Base-by-base conservation (phyloP, 345 rosid species). In the Gossypium raimondii region DNA sequence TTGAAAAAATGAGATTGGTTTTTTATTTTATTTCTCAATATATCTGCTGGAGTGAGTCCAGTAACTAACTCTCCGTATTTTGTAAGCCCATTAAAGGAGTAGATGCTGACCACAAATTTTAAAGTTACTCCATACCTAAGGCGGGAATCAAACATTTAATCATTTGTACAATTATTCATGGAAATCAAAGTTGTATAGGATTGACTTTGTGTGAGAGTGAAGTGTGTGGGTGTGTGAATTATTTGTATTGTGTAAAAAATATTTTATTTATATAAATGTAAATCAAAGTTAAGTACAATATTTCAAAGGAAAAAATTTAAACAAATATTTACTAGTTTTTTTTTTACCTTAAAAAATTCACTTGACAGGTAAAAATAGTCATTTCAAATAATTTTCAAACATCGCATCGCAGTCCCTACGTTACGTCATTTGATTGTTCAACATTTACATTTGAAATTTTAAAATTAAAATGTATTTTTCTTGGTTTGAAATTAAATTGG, bases 331-430 rank as follows among this genome's bases (percentile, higher is more conserved):
- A 45, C 12, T 2, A 34, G 38, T 34, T 4, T 4, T 34, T 29
- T 29, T 34, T 34, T 34, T 34, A 34, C 38, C n/a, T 11, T 12
- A 10, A 57, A 60, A 38, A 27, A 27, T 27, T 17, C 20, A 11
- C 9, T 1, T 3, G 3, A 67, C 25, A 73, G 62, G 11, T 55
- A 5, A 67, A 50, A 68, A 20, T 2, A 4, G 63, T 29, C 80
- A 59, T 73, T 45, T 20, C 41, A 44, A 48, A 13, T 10, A 7
- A 34, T 4, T 34, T 44, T 1, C 4, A 11, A 24, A 17, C 61
- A 34, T 5, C 41, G 7, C 41, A 34, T 60, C 41, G 67, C 78
- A 34, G 71, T 79, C 67, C 79, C 83, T 81, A 78, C 81, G 75
- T 78, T 27, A 73, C 67, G 62, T 60, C 67, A 29, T 13, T 73